Base-by-base conservation (phyloP, 345 rosid species). In the Boechera stricta region DNA sequence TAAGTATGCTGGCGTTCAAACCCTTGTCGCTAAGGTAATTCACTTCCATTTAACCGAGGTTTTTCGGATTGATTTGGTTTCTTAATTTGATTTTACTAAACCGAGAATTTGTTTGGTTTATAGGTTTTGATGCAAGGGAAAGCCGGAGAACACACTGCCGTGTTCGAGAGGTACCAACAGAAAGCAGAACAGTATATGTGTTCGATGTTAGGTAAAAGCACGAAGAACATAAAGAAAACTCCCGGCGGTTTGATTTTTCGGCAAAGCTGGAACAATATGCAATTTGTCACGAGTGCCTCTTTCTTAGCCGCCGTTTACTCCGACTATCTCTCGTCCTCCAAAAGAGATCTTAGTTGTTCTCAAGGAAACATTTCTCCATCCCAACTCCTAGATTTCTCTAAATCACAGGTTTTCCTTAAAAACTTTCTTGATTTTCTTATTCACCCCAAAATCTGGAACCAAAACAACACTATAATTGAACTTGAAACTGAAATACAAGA, bases 211-310 rank as follows among this genome's bases (percentile, higher is more conserved):
- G 97, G 97, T 48, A 92, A 90, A 85, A 87, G 88, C 31, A 83
- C 74, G 35, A 74, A 77, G 56, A 92, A 85, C 31, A 80, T 84
- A 63, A 89, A 85, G 84, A 90, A 81, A 79, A 87, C 95, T 69
- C 97, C 97, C 0, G 98, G 95, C 3, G 98, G 98, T 31, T 86
- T 94, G 57, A 80, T 94, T 67, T 94, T 87, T 91, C 87, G 90
- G 7, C 98, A 90, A 80, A 84, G 88, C 24, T 92, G 98, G 97
- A 92, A 94, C 82, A 94, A 94, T 76, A 79, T 94, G 97, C 97
- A 94, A 81, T 94, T 90, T 3, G 98, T 89, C 41, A 92, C 98
- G 0, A 84, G 91, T 2, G 87, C 98, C 2, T 84, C 98, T 0
- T 90, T 94, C 84, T 81, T 94, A 32, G 71, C 86, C 10, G 81